phyloP scores from a whole-genome alignment of 257 asterid species.

The Solanum microdontum region DNA sequence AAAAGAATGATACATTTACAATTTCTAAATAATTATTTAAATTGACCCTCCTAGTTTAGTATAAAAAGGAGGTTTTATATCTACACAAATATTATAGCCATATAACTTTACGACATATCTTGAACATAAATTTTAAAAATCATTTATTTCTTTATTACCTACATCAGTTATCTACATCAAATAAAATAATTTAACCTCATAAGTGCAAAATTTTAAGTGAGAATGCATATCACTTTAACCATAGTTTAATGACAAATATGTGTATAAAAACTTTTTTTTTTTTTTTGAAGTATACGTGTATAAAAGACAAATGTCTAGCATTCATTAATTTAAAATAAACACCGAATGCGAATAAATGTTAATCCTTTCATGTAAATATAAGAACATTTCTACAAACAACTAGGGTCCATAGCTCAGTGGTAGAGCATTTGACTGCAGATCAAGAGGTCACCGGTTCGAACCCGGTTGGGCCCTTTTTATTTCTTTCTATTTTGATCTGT shows the following conservation, averaged over 20 bases:
- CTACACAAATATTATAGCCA: no score
- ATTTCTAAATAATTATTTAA: background rate
- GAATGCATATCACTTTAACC: background rate
- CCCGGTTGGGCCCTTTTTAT: constrained; percentile 24
- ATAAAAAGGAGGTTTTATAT: background rate
- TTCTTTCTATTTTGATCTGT: no score
- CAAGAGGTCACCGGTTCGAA: constrained; percentile 39
- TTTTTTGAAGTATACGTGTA: background rate
- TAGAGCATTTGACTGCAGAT: constrained; percentile 67
- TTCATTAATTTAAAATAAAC: background rate
- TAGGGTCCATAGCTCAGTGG: constrained; percentile 77
- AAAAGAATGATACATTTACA: background rate
- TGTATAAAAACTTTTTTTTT: background rate
- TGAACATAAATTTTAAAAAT: accelerated
- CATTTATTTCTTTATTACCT: background rate
- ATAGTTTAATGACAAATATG: background rate
- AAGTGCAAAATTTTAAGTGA: background rate
- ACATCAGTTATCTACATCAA: background rate
- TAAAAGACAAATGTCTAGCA: background rate
- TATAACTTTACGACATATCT: background rate
- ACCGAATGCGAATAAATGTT: background rate
- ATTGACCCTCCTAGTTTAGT: background rate
- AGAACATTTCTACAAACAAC: background rate
- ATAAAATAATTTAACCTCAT: background rate
- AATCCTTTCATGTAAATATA: background rate